Percentiles rank a stretch among this genome's conserved stretches.
phyloP scores from a whole-genome alignment of 441 rosid species.

The Populus trichocarpa region DNA sequence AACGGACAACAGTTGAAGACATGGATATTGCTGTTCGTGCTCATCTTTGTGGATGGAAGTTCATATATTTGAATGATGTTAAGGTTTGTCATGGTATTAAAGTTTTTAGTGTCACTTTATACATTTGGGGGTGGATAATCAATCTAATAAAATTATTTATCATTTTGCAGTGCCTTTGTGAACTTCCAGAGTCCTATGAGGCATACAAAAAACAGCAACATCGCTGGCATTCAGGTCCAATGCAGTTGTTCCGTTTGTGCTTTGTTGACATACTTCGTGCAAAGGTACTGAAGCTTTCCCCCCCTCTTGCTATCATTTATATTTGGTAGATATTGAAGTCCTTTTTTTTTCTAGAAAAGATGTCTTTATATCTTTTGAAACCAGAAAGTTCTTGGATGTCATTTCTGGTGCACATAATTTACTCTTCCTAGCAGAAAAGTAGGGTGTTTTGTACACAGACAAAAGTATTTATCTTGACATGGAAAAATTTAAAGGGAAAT shows the following conservation, averaged over 20 bases:
- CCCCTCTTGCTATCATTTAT: neutral
- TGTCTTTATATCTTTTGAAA: neutral
- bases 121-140: conserved; percentile 1
- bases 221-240: conserved; percentile 99
- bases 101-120: neutral
- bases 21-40: conserved; percentile 94
- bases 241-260: conserved; percentile 89
- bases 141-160: neutral
- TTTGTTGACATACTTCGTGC: conserved; percentile 75
- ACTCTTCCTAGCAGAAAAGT: neutral
- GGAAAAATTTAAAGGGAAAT: neutral
- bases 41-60: conserved; percentile 94
- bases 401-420: neutral
- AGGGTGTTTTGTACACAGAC: neutral
- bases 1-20: conserved; percentile 88
- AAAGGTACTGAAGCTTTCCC: conserved; percentile 44
- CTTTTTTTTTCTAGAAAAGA: neutral
- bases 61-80: conserved; percentile 77
- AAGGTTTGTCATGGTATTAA: conserved; percentile 43
- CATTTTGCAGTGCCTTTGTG: conserved; percentile 78
- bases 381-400: neutral
- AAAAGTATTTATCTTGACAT: neutral
- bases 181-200: conserved; percentile 95
- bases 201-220: conserved; percentile 96
- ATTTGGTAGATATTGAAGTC: neutral